A percentile compares a stretch with the other conserved stretches of the same genome.
These are phyloP conservation scores for Pythium dissimile DNA, from an alignment of 352 stramenopile genomes.

Conservation along the genomic window DNA sequence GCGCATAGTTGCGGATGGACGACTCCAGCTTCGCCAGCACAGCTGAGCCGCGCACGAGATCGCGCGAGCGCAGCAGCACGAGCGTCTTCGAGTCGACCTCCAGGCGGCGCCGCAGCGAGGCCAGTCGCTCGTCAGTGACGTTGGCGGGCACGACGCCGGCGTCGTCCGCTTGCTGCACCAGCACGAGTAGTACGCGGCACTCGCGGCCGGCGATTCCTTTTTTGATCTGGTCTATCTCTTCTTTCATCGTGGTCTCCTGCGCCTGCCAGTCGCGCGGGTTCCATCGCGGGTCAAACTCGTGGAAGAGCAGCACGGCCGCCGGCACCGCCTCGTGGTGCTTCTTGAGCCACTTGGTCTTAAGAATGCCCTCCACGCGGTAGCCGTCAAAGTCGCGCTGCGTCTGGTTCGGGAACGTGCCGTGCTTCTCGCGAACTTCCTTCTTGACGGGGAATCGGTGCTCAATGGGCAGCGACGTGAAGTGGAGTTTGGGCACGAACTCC, in stretches of 20 bases:
- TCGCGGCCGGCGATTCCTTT: conserved; percentile 57
- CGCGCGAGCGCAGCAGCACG: conserved; percentile 57
- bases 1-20: conserved; percentile 63
- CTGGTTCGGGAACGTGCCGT: conserved; percentile 80
- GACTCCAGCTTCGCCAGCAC: conserved; percentile 74
- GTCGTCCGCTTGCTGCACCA: conserved; percentile 82
- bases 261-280: conserved; percentile 64
- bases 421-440: conserved; percentile 84
- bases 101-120: conserved; percentile 57
- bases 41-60: conserved; percentile 54
- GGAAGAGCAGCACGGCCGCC: conserved; percentile 76
- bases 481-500: conserved; percentile 78
- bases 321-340: conserved; percentile 84
- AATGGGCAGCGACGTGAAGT: conserved; percentile 62
- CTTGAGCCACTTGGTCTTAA: conserved; percentile 84
- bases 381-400: conserved; percentile 82
- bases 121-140: conserved; percentile 70
- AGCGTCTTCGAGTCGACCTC: conserved; percentile 77
- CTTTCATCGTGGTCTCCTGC: conserved; percentile 61
- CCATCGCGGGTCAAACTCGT: conserved; percentile 82
- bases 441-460: conserved; percentile 79
- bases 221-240: conserved; percentile 76
- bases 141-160: conserved; percentile 50
- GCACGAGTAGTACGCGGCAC: conserved; percentile 71
- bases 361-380: conserved; percentile 59